phyloP scores from a whole-genome alignment of 441 rosid species.

The Populus trichocarpa region DNA sequence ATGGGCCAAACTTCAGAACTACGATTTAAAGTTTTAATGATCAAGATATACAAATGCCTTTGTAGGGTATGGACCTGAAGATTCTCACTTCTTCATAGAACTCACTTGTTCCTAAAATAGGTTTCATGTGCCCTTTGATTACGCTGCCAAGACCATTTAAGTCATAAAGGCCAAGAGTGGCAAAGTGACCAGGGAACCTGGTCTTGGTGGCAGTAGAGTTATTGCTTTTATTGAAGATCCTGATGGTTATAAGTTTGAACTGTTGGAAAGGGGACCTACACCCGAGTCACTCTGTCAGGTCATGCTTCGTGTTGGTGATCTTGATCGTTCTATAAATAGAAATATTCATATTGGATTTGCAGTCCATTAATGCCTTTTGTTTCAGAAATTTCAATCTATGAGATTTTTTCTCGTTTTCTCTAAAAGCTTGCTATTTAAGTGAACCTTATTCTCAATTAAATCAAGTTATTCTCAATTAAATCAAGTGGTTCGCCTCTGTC shows the following conservation, averaged over 20 bases:
- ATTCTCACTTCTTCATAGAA: conserved; percentile 62
- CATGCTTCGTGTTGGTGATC: conserved; percentile 97
- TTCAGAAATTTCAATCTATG: no score
- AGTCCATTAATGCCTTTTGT: no score
- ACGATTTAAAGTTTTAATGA: no score
- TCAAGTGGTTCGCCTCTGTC: no score
- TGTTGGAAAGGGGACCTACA: conserved; percentile 80
- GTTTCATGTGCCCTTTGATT: conserved; percentile 10
- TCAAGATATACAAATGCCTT: conserved; percentile 59
- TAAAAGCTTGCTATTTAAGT: no score
- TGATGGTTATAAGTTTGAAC: conserved; percentile 92
- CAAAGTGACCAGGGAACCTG: conserved; percentile 87
- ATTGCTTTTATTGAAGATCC: conserved; percentile 94
- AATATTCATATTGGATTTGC: no score
- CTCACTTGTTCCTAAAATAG: conserved; percentile 32
- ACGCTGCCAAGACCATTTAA: conserved; percentile 77
- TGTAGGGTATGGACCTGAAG: conserved; percentile 76
- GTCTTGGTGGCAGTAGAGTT: conserved; percentile 75
- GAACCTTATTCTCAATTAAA: no score
- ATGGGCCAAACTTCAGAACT: no score
- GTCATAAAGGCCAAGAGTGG: conserved; percentile 90
- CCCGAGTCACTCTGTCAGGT: conserved; percentile 94
- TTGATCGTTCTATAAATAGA: conserved; percentile 63
- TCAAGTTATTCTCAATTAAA: no score
- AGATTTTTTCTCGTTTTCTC: no score